Conservation (phyloP, 108 stramenopile genomes). For the Parietichytrium sp. region DNA sequence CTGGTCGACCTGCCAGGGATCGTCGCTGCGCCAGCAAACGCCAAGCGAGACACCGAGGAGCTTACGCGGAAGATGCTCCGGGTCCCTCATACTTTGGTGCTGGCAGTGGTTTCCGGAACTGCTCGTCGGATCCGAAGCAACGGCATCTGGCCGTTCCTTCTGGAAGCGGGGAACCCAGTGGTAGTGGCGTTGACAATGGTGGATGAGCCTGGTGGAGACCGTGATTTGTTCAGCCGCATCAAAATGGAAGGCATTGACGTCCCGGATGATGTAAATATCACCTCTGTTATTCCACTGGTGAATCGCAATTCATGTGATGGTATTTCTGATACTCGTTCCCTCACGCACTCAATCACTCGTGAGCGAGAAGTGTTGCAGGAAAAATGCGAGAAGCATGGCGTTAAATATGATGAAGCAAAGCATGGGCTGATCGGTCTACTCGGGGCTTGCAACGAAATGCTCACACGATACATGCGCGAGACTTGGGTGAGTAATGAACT, state of each 20-base stretch:
- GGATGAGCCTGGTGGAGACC: neutral
- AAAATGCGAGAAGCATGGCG: neutral
- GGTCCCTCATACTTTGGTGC: neutral
- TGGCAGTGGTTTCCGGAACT: neutral
- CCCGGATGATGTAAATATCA: neutral
- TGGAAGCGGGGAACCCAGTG: neutral
- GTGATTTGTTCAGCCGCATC: neutral
- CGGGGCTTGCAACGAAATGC: neutral
- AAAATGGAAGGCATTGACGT: neutral
- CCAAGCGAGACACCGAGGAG: neutral
- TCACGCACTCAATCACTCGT: neutral
- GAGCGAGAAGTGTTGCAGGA: neutral
- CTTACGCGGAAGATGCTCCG: slow-evolving; percentile 9
- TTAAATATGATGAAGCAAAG: neutral
- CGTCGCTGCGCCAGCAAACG: neutral
- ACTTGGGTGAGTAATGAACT: neutral
- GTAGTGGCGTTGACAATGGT: neutral
- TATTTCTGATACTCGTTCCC: too few species aligned
- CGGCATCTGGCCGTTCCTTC: neutral
- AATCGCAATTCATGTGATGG: neutral
- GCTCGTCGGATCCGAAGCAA: neutral
- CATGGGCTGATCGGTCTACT: neutral
- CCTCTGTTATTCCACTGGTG: neutral
- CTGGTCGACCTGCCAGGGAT: neutral
- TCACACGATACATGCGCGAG: neutral